These are phyloP conservation scores for Diplodia seriata DNA, from an alignment of 2,329 filamentous ascomycete species.

Conservation along the genomic window DNA sequence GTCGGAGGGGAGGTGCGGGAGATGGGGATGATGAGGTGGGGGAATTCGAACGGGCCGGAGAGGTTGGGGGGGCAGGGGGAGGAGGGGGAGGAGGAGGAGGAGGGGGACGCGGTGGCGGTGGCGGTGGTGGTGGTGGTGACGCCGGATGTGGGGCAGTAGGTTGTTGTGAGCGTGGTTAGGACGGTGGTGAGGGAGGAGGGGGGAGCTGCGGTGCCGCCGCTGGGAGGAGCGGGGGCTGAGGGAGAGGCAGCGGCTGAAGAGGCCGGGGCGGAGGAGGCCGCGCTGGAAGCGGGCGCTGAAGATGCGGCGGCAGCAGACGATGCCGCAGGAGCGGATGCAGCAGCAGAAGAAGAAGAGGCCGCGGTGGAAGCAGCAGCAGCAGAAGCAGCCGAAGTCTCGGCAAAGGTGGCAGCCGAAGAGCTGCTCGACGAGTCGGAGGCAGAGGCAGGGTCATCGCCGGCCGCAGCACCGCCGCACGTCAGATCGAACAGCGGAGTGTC, in stretches of 20 bases:
- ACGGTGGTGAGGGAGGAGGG: slow-evolving; percentile 10
- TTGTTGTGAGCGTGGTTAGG: slow-evolving; percentile 14
- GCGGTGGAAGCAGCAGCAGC: neutral
- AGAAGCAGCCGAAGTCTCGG: neutral
- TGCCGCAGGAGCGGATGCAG: slow-evolving; percentile 4
- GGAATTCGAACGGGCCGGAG: slow-evolving; percentile 42
- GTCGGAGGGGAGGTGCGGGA: slow-evolving; percentile 36
- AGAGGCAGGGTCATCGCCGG: slow-evolving; percentile 17
- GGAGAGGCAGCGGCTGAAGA: neutral
- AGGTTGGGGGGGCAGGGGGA: slow-evolving; percentile 39
- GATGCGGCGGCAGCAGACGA: neutral
- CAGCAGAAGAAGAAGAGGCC: slow-evolving; percentile 3
- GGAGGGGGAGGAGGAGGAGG: slow-evolving; percentile 4
- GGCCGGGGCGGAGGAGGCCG: slow-evolving; percentile 1
- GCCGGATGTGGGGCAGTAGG: slow-evolving; percentile 17
- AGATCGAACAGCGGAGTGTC: slow-evolving; percentile 46
- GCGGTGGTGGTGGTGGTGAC: slow-evolving; percentile 3
- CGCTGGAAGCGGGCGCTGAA: neutral
- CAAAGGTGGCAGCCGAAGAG: slow-evolving; percentile 12
- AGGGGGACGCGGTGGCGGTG: slow-evolving; percentile 26
- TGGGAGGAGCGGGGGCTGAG: neutral
- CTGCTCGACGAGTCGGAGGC: slow-evolving; percentile 30
- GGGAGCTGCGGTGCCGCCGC: neutral
- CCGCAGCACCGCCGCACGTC: slow-evolving; percentile 39
- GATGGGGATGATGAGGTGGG: slow-evolving; percentile 46